Base-by-base conservation (phyloP, 2,329 filamentous ascomycete genomes). In the Colletotrichum gigasporum region DNA sequence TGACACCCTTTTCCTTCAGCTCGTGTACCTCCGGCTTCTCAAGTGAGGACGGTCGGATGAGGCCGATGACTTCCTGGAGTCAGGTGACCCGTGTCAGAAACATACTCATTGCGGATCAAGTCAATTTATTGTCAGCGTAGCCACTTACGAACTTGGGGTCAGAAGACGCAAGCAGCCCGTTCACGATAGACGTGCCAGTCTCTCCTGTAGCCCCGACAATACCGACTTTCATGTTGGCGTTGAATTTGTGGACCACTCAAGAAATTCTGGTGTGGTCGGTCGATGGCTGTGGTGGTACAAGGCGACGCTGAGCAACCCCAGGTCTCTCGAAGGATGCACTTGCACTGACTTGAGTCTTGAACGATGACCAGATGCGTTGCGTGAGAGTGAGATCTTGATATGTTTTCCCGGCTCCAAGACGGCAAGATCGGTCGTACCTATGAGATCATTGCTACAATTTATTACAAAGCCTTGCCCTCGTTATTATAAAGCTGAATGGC, bases 41-140 rank as follows among this genome's bases (percentile, higher is more conserved):
- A n/a, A 80, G 67, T 1, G 84, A 86, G 3, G 75, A 69, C 8
- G 79, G 77, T 16, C 84, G 80, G 7, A 80, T 74, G 11, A 87
- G 74, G 18, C 79, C 79, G n/a, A 76, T 77, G 5, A 87, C 75
- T 12, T 84, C 77, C 84, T 85, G 58, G 16, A 10, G 2, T 3
- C 11, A 28, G 4, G 8, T 32, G 4, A 44, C 8, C 14, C 7
- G 24, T 5, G 10, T 7, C 30, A 18, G 5, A 47, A 11, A 47
- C 8, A 5, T 16, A 10, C n/a, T n/a, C n/a, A n/a, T n/a, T n/a
- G n/a, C n/a, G n/a, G n/a, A n/a, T n/a, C n/a, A n/a, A n/a, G n/a
- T n/a, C n/a, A n/a, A n/a, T n/a, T n/a, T n/a, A n/a, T n/a, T n/a
- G n/a, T n/a, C n/a, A n/a, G n/a, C n/a, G n/a, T n/a, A n/a, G n/a